Base-by-base conservation (phyloP, 2,329 filamentous ascomycete species). In the Pyricularia grisea region DNA sequence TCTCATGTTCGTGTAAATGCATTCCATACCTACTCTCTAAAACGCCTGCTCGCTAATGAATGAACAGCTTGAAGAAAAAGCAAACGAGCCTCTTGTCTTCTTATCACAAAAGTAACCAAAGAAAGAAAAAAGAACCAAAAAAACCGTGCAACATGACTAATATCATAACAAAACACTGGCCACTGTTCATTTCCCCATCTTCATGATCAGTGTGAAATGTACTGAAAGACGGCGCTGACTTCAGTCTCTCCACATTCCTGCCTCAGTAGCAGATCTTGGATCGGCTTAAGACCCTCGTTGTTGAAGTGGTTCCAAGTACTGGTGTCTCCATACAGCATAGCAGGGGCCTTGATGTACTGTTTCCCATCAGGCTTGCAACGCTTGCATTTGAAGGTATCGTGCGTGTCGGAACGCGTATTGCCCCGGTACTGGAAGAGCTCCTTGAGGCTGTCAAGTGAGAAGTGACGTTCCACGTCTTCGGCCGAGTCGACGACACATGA, bases 231-330 rank as follows among this genome's bases (percentile, higher is more conserved):
- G 12, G 94, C 93, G 72, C 93, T 97, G 10, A 99, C 93, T 75
- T 92, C 92, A 28, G 84, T 81, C 78, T 94, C 89, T 4, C 84
- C 86, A 70, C 86, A 87, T 80, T 99, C 95, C 79, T 98, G 95
- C 72, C 94, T 86, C 66, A 99, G 81, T 75, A 99, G 77, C 76
- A 97, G 79, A 81, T 99, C 95, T 78, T 99, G 94, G 70, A 99
- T 99, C 70, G 87, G 85, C 72, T 88, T 86, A 76, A 99, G 79
- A 0, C 88, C 90, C 3, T 89, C 87, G 74, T 97, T 97, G 63
- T 91, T 87, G 80, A 97, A 97, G 79, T 99, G 95, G 76, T 99
- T 99, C 95, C 95, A 99, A n/a, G 93, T 94, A 79, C 93, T 98
- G 27, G 95, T 98, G 76, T 99, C 95, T 68, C 95, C 95, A 76